Percentiles rank a stretch among this genome's conserved stretches.
Conservation (phyloP, 1,284 basidiomycete genomes). For the Sparassis latifolia region DNA sequence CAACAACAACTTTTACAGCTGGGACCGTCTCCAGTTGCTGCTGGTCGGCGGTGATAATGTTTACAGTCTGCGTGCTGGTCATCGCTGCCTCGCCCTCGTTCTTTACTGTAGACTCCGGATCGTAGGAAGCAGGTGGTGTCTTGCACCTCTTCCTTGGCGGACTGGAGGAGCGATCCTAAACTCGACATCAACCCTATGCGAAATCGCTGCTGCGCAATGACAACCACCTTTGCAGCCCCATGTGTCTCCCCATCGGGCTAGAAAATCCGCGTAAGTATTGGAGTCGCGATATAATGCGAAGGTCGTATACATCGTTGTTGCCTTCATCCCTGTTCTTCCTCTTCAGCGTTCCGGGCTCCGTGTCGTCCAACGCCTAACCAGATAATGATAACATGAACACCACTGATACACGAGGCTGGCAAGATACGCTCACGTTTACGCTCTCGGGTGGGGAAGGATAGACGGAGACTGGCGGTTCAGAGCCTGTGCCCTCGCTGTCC, state of each 20-base stretch:
- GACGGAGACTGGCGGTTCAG: slow-evolving; percentile 10
- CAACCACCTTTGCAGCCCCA: background rate
- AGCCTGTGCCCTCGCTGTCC: slow-evolving; percentile 9
- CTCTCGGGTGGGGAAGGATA: slow-evolving; percentile 14
- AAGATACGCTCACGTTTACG: slow-evolving; percentile 10
- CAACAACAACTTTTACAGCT: no score
- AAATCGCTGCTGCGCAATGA: background rate
- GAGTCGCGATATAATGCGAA: background rate
- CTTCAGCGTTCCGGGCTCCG: slow-evolving; percentile 16
- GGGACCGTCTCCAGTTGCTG: no score
- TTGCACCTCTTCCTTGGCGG: slow-evolving; percentile 18
- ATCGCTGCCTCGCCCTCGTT: background rate
- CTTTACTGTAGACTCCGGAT: background rate
- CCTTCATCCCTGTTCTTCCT: slow-evolving; percentile 15
- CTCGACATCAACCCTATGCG: background rate
- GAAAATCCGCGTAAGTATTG: slow-evolving; percentile 5
- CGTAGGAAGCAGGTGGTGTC: slow-evolving; percentile 11
- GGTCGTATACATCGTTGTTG: slow-evolving; percentile 11
- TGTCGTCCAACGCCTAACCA: slow-evolving; percentile 11
- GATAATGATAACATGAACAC: background rate
- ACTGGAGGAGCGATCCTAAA: background rate
- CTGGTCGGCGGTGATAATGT: no score
- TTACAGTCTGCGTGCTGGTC: background rate
- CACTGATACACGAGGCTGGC: background rate
- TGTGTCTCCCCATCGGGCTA: background rate